phyloP scores from a whole-genome alignment of 208 protist species.

The Acanthamoeba castellanii region DNA sequence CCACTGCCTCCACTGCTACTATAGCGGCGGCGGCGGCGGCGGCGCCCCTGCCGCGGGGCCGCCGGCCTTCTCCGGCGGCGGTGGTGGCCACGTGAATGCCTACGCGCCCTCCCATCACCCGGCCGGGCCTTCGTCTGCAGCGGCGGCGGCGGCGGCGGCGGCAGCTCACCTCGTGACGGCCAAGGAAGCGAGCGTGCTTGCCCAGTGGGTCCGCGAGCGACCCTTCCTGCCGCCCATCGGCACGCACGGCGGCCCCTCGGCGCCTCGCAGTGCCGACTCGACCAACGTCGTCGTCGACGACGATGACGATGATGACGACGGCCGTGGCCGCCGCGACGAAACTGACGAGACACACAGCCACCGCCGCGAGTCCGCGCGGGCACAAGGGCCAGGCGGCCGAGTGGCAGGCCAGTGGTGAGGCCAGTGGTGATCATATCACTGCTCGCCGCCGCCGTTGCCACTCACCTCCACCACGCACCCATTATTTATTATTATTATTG shows the following conservation, averaged over 20 bases:
- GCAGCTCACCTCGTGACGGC: neutral
- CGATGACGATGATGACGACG: neutral
- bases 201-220: neutral
- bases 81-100: neutral
- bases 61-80: neutral
- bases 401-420: too few relatives aligned
- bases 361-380: too few relatives aligned
- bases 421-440: too few relatives aligned
- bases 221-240: neutral
- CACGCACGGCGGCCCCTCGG: neutral
- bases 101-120: neutral
- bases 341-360: too few relatives aligned
- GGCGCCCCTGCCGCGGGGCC: neutral
- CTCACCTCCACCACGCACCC: too few relatives aligned
- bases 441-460: too few relatives aligned
- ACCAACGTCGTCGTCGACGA: neutral
- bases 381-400: too few relatives aligned
- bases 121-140: neutral
- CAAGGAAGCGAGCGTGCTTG: neutral
- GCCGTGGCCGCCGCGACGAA: too few relatives aligned
- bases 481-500: too few relatives aligned
- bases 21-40: neutral
- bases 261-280: too few relatives aligned
- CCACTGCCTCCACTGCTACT: conserved; percentile 63
- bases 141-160: neutral